Evolutionary conservation across 441 rosid species (phyloP).

Genomic region (Euphorbia corollata): DNA sequence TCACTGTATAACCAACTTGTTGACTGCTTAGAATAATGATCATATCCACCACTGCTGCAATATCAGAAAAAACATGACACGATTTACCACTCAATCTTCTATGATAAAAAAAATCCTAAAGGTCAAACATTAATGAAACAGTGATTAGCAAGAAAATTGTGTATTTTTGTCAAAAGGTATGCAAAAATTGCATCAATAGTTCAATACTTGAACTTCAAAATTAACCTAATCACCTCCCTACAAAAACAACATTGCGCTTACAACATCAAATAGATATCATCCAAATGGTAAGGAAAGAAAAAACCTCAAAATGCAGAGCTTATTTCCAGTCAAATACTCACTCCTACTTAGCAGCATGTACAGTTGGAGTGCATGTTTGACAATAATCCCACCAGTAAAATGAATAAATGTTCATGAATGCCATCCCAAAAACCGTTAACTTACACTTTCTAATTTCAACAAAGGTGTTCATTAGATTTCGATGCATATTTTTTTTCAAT

Average conservation of each 20-base stretch:
- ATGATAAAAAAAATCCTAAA: too few species aligned
- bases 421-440: constrained; percentile 15
- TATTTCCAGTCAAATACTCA: constrained; percentile 13
- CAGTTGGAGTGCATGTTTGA: constrained; percentile 15
- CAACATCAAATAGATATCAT: background rate
- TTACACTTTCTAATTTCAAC: background rate
- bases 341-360: constrained; percentile 19
- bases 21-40: too few species aligned
- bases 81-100: too few species aligned
- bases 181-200: background rate
- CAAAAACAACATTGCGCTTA: background rate
- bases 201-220: background rate
- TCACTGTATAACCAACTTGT: too few species aligned
- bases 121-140: too few species aligned
- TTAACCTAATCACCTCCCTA: background rate
- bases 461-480: background rate
- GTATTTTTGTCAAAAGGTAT: too few species aligned
- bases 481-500: constrained; percentile 6
- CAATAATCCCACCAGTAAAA: constrained; percentile 16
- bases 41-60: too few species aligned
- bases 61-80: too few species aligned
- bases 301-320: constrained; percentile 22
- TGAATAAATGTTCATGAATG: constrained; percentile 9
- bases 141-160: too few species aligned
- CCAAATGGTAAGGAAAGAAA: background rate